Evolutionary conservation across 352 stramenopile genomes (phyloP).

Genomic region (Phytophthora lateralis): DNA sequence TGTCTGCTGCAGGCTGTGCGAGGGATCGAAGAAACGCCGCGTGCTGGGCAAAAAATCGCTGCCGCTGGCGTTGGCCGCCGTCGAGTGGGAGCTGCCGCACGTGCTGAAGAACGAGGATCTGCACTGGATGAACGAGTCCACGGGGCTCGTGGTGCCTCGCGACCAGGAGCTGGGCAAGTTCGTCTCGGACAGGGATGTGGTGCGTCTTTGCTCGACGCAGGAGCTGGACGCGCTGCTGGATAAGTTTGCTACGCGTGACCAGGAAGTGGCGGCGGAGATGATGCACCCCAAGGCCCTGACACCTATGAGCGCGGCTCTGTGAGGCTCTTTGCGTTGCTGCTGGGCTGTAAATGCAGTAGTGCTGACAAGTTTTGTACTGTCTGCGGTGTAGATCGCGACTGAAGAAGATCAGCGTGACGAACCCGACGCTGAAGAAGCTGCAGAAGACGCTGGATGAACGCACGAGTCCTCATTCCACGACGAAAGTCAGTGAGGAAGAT

Average conservation of each 20-base stretch:
- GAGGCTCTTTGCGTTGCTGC: constrained; percentile 7
- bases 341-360: neutral
- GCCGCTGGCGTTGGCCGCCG: constrained; percentile 46
- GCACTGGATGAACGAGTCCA: constrained; percentile 82
- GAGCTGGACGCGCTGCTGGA: constrained; percentile 69
- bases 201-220: constrained; percentile 63
- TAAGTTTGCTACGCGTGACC: constrained; percentile 69
- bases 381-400: constrained; percentile 54
- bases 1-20: constrained; percentile 55
- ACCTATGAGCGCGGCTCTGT: constrained; percentile 65
- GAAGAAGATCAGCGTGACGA: constrained; percentile 67
- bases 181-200: constrained; percentile 72
- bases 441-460: constrained; percentile 77
- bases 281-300: constrained; percentile 60
- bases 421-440: constrained; percentile 70
- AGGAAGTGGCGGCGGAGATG: constrained; percentile 65
- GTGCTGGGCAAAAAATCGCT: constrained; percentile 51
- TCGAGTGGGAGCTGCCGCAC: constrained; percentile 55
- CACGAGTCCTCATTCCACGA: constrained; percentile 37
- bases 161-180: constrained; percentile 62
- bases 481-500: constrained; percentile 43
- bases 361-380: neutral
- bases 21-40: constrained; percentile 72
- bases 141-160: constrained; percentile 63
- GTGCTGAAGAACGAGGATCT: constrained; percentile 44